A percentile compares a stretch with the other conserved stretches of the same genome.
These are phyloP conservation scores for Acer saccharum DNA, from an alignment of 345 rosid genomes.

Conservation along the genomic window DNA sequence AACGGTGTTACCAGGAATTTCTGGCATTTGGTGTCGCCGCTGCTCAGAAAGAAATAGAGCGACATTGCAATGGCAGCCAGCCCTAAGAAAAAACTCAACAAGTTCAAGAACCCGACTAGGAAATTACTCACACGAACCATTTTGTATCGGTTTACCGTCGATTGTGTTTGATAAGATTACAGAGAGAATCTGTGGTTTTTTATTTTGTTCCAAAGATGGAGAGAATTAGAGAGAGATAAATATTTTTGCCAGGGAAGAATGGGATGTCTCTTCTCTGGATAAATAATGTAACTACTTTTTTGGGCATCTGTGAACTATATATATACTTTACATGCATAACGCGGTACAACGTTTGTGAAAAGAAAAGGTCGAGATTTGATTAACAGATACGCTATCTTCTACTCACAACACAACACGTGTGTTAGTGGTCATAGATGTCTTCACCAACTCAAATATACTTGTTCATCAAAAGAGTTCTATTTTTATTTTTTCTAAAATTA, in stretches of 20 bases:
- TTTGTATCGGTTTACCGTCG: background rate
- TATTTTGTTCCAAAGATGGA: too few species aligned
- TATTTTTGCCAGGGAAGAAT: background rate
- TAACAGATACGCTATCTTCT: background rate
- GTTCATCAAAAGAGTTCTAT: too few species aligned
- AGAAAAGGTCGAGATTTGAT: background rate
- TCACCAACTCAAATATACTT: too few species aligned
- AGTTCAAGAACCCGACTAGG: constrained; percentile 17
- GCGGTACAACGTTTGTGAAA: background rate
- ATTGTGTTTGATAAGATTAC: background rate
- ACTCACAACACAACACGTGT: background rate
- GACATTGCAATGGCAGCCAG: constrained; percentile 19
- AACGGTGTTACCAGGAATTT: constrained; percentile 28
- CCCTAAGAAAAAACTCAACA: constrained; percentile 18
- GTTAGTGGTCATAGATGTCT: too few species aligned
- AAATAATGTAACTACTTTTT: background rate
- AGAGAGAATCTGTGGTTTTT: background rate
- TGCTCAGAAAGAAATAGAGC: background rate
- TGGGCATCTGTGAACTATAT: background rate
- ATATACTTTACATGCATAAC: background rate
- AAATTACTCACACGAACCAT: constrained; percentile 24
- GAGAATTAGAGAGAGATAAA: too few species aligned
- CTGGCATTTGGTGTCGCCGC: constrained; percentile 29
- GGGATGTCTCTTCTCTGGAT: background rate
- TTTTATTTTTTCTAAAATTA: too few species aligned